Evolutionary conservation across 2,329 filamentous ascomycete species (phyloP).

Genomic region (Fusarium phyllophilum): DNA sequence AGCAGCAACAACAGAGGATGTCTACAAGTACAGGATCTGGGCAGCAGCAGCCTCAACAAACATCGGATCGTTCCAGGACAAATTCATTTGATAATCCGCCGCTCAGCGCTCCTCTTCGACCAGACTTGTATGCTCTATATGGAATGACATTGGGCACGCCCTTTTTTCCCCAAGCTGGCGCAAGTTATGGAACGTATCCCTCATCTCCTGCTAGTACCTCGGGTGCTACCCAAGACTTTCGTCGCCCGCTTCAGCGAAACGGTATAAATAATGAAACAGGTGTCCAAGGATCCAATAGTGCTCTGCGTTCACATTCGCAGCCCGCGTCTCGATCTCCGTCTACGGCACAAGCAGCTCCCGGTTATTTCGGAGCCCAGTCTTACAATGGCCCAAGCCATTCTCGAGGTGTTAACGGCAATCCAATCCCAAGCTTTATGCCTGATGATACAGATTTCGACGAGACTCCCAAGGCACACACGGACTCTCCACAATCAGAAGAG

Average conservation of each 20-base stretch:
- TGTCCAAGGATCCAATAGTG: constrained; percentile 59
- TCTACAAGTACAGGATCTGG: constrained; percentile 30
- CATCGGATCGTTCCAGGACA: constrained; percentile 65
- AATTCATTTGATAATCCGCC: constrained; percentile 72
- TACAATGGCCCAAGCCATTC: constrained; percentile 50
- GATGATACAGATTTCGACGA: constrained; percentile 64
- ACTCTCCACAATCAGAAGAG: constrained; percentile 62
- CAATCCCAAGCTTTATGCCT: constrained; percentile 66
- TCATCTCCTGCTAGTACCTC: constrained; percentile 63
- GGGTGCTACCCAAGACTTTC: constrained; percentile 60
- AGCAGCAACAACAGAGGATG: constrained; percentile 48
- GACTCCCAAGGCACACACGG: constrained; percentile 52
- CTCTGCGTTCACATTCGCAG: constrained; percentile 74
- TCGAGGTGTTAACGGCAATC: constrained; percentile 59
- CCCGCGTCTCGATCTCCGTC: constrained; percentile 63
- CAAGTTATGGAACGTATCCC: constrained; percentile 63
- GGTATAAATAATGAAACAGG: constrained; percentile 60
- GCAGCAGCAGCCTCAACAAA: constrained; percentile 47
- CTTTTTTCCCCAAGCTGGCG: constrained; percentile 58
- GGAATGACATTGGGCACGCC: constrained; percentile 53
- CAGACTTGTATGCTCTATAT: constrained; percentile 66
- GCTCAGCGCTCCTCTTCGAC: constrained; percentile 65
- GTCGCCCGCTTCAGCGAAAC: constrained; percentile 67
- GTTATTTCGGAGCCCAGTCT: constrained; percentile 47
- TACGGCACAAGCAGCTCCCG: constrained; percentile 41